phyloP scores from a whole-genome alignment of 495 filamentous ascomycete species.

The Penicillium atrosanguineum region DNA sequence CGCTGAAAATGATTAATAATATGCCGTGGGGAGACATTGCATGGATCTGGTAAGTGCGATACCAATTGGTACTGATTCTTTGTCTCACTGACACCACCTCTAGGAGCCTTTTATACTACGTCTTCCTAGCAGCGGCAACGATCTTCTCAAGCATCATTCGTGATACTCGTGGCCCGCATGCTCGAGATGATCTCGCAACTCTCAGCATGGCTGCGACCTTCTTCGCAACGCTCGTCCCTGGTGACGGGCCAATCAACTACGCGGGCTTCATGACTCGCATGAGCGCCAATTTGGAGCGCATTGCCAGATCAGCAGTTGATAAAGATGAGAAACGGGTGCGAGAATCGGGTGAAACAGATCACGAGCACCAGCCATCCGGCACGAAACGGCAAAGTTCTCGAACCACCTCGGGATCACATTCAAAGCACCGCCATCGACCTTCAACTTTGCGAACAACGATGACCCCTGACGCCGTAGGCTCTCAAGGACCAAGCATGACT shows the following conservation, averaged over 20 bases:
- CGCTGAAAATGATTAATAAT: conserved; percentile 85
- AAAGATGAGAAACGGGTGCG: conserved; percentile 63
- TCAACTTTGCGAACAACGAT: conserved; percentile 10
- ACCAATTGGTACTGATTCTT: not conserved
- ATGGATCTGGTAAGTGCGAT: conserved; percentile 78
- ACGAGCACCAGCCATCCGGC: conserved; percentile 9
- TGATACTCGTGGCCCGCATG: conserved; percentile 75
- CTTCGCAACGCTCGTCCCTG: conserved; percentile 65
- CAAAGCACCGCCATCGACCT: conserved; percentile 12
- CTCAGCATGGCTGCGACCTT: conserved; percentile 89
- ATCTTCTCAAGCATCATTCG: conserved; percentile 93
- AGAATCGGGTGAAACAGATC: conserved; percentile 8
- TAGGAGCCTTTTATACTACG: conserved; percentile 93
- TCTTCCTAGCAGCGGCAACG: conserved; percentile 86
- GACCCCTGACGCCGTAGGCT: conserved; percentile 3
- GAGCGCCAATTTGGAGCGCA: conserved; percentile 86
- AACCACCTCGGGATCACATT: conserved; percentile 1
- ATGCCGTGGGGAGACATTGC: conserved; percentile 90
- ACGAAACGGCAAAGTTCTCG: conserved; percentile 12
- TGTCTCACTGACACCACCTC: conserved; percentile 6
- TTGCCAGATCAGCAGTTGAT: conserved; percentile 82
- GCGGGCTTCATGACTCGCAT: conserved; percentile 88
- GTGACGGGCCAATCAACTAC: conserved; percentile 66
- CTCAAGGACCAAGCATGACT: conserved; percentile 1
- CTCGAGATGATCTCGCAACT: conserved; percentile 77